These are phyloP conservation scores for Eremochloa ophiuroides DNA, from an alignment of 176 grass and related monocot species.

Conservation along the genomic window DNA sequence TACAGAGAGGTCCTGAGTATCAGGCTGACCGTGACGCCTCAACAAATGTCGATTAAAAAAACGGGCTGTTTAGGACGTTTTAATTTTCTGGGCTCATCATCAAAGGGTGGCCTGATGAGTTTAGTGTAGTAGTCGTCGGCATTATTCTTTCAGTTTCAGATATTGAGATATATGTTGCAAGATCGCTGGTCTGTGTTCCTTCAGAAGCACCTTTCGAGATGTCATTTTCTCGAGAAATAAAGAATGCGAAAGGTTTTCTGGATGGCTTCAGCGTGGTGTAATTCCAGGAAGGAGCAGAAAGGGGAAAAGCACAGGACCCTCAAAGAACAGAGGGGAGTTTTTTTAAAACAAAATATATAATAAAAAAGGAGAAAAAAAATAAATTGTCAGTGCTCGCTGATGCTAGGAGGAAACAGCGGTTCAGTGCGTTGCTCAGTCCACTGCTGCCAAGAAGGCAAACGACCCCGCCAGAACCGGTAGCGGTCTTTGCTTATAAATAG, in stretches of 20 bases:
- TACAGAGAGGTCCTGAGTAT: background rate
- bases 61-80: background rate
- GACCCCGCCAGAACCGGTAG: background rate
- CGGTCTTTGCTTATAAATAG: slow-evolving; percentile 63
- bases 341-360: background rate
- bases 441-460: slow-evolving; percentile 7
- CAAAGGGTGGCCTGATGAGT: background rate
- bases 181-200: slow-evolving; percentile 2
- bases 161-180: background rate
- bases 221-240: slow-evolving; percentile 6
- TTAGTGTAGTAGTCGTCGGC: slow-evolving; percentile 24
- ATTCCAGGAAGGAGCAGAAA: slow-evolving; percentile 39
- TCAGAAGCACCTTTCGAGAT: background rate
- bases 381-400: slow-evolving; percentile 1
- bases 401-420: slow-evolving; percentile 30
- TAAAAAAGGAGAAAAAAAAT: background rate
- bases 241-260: slow-evolving; percentile 10
- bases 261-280: background rate
- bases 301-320: background rate
- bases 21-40: background rate
- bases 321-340: background rate
- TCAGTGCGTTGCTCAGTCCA: slow-evolving; percentile 25
- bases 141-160: slow-evolving; percentile 19
- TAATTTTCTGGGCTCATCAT: background rate
- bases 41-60: background rate